Conservation (phyloP, 2,329 filamentous ascomycete species). For the Cryoendolithus antarcticus region DNA sequence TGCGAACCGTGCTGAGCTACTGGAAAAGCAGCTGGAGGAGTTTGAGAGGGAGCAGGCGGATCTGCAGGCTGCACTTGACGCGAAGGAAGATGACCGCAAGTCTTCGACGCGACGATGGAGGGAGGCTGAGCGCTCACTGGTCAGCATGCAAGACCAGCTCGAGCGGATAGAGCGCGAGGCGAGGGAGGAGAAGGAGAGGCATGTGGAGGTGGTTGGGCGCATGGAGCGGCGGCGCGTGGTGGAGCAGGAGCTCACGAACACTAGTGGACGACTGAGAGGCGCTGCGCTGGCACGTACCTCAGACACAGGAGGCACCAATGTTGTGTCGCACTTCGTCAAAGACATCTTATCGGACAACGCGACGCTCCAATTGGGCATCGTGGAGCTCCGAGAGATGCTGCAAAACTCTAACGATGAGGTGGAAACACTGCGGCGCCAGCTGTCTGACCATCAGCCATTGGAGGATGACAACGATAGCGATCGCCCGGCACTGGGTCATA, state of each 20-base stretch:
- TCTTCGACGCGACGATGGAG: constrained; percentile 74
- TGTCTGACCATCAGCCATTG: constrained; percentile 65
- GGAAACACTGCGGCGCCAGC: constrained; percentile 68
- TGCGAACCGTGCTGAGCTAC: constrained; percentile 59
- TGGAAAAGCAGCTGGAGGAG: constrained; percentile 67
- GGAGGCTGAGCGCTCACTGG: constrained; percentile 67
- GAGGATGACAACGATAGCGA: constrained; percentile 29
- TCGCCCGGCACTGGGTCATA: constrained; percentile 13
- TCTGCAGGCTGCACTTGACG: constrained; percentile 54
- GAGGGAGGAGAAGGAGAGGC: constrained; percentile 64
- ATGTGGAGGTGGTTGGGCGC: constrained; percentile 66
- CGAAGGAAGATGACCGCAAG: constrained; percentile 61
- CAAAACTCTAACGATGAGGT: constrained; percentile 90
- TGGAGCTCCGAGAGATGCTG: constrained; percentile 82
- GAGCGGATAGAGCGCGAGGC: constrained; percentile 80
- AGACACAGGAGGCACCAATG: constrained; percentile 48
- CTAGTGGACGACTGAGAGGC: constrained; percentile 68
- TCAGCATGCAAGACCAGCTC: constrained; percentile 71
- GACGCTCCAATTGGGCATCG: constrained; percentile 79
- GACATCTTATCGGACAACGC: constrained; percentile 96
- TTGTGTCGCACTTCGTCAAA: constrained; percentile 92
- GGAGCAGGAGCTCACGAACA: constrained; percentile 68
- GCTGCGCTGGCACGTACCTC: constrained; percentile 61
- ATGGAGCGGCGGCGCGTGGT: constrained; percentile 76
- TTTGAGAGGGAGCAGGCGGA: constrained; percentile 72